A percentile compares a stretch with the other conserved stretches of the same genome.
phyloP scores from a whole-genome alignment of 345 rosid genomes.

The Brassica napus region DNA sequence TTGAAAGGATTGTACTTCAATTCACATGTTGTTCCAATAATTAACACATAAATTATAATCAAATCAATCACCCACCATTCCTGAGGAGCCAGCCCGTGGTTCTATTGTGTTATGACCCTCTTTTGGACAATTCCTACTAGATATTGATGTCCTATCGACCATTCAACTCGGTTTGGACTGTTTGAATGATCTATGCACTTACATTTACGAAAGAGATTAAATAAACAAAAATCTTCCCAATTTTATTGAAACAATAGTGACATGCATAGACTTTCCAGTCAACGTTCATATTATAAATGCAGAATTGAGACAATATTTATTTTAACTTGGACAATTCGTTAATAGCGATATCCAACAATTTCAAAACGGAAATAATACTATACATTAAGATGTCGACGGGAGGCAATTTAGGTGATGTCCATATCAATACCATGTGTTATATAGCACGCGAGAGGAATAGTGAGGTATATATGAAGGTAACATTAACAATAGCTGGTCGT shows the following conservation, averaged over 20 bases:
- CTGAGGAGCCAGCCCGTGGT: slow-evolving; percentile 24
- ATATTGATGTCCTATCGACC: slow-evolving; percentile 25
- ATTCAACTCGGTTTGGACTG: slow-evolving; percentile 24
- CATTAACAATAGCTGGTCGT: not conserved
- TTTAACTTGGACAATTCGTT: slow-evolving; percentile 18
- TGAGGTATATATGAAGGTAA: slow-evolving; percentile 21
- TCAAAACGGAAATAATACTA: not conserved
- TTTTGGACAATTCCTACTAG: slow-evolving; percentile 12
- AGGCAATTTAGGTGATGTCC: slow-evolving; percentile 21
- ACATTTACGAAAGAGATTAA: not conserved
- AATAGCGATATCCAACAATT: slow-evolving; percentile 17
- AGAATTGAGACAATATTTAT: slow-evolving; percentile 2
- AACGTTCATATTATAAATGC: slow-evolving; percentile 8
- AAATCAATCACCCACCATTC: slow-evolving; percentile 21
- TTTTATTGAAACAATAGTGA: not conserved
- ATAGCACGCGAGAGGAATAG: slow-evolving; percentile 25
- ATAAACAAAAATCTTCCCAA: not conserved
- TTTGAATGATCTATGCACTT: slow-evolving; percentile 3
- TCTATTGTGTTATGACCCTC: slow-evolving; percentile 26
- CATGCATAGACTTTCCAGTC: slow-evolving; percentile 26
- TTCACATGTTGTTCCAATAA: slow-evolving; percentile 22
- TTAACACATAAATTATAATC: not conserved
- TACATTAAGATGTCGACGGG: slow-evolving; percentile 8
- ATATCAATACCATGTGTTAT: slow-evolving; percentile 35
- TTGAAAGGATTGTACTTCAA: slow-evolving; percentile 28